These are phyloP conservation scores for Phellopilus nigrolimitatus DNA, from an alignment of 1,284 basidiomycete species.

Conservation along the genomic window DNA sequence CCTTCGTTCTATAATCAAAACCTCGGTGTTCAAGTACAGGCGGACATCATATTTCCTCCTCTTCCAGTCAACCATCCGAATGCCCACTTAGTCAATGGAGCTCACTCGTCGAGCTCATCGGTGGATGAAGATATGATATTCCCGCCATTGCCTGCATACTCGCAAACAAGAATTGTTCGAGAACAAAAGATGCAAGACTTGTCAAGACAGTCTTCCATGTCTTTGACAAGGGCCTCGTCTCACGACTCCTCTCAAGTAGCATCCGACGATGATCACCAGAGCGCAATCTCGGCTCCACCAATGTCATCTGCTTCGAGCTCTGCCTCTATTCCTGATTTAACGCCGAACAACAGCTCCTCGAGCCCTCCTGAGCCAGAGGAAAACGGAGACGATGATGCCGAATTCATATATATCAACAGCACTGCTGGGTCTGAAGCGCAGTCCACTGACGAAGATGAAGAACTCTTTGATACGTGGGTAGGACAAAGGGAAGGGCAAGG, in stretches of 20 bases:
- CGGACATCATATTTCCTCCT: constrained; percentile 38
- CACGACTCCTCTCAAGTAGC: constrained; percentile 25
- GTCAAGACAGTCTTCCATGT: constrained; percentile 23
- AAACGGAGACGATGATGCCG: neutral
- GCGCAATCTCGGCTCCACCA: constrained; percentile 22
- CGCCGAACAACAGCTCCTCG: constrained; percentile 59
- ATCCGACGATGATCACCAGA: constrained; percentile 2
- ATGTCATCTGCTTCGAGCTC: constrained; percentile 26
- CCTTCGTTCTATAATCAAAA: constrained; percentile 29
- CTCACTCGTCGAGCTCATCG: constrained; percentile 52
- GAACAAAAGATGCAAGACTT: constrained; percentile 11
- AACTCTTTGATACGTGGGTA: neutral
- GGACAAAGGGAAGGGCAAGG: constrained; percentile 6
- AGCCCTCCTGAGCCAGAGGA: constrained; percentile 38
- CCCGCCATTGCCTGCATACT: constrained; percentile 54
- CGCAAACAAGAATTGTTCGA: constrained; percentile 30
- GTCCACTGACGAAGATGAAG: neutral
- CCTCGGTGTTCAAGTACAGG: neutral
- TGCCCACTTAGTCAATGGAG: constrained; percentile 37
- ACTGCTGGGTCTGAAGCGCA: constrained; percentile 7
- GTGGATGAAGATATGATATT: constrained; percentile 61
- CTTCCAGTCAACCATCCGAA: constrained; percentile 54
- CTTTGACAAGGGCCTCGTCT: constrained; percentile 21
- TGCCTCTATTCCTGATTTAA: constrained; percentile 49
- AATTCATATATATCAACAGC: constrained; percentile 4